phyloP scores from a whole-genome alignment of 2,329 filamentous ascomycete species.

The Colletotrichum tabaci region DNA sequence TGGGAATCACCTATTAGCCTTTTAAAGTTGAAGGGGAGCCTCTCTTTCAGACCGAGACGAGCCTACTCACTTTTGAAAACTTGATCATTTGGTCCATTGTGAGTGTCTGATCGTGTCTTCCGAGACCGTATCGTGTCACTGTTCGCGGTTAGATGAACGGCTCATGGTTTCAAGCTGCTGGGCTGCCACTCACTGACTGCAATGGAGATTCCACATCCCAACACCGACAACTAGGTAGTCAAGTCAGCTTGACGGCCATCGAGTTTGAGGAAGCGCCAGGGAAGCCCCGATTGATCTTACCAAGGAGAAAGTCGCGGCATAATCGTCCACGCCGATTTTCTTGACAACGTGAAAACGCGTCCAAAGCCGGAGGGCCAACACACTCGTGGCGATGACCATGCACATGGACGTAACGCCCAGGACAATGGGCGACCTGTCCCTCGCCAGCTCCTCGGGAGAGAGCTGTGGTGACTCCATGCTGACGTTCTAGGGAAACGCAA shows the following conservation, averaged over 20 bases:
- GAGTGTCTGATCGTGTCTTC: slow-evolving; percentile 38
- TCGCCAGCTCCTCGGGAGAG: slow-evolving; percentile 24
- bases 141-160: neutral
- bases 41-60: neutral
- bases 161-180: too few relatives aligned
- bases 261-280: neutral
- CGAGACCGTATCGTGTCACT: slow-evolving; percentile 43
- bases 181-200: slow-evolving; percentile 20
- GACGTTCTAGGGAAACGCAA: neutral
- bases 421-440: slow-evolving; percentile 40
- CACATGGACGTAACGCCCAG: slow-evolving; percentile 44
- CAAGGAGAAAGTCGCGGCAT: slow-evolving; percentile 45
- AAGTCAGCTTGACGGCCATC: neutral
- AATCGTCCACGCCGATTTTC: slow-evolving; percentile 48
- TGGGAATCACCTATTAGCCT: neutral
- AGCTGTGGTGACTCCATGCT: slow-evolving; percentile 32
- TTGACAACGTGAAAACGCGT: slow-evolving; percentile 47
- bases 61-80: slow-evolving; percentile 33
- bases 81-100: neutral
- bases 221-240: slow-evolving; percentile 16
- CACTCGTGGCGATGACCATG: slow-evolving; percentile 39
- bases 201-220: slow-evolving; percentile 23
- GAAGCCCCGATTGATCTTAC: slow-evolving; percentile 38
- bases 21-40: neutral
- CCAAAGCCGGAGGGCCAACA: slow-evolving; percentile 46